Evolutionary conservation across 352 stramenopile species (phyloP), one percentile per base, ranked within the genome.

Genomic region (Aphanomyces astaci): DNA sequence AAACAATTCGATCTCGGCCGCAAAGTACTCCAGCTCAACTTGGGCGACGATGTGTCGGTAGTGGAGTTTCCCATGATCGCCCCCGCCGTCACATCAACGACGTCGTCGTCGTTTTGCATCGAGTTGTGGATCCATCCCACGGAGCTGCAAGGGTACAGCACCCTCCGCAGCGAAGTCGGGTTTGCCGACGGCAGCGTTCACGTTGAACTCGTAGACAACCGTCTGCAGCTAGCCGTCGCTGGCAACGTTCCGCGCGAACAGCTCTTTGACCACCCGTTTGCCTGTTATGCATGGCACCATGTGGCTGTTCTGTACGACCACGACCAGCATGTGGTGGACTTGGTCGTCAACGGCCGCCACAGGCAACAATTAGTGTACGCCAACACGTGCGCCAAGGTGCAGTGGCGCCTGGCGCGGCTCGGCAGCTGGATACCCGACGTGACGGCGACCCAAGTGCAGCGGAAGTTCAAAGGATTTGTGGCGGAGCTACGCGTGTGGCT

Each of bases 111-210:
- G 36, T 65, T 65, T 53, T 53, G n/a, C 3, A 65, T 95, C 15
- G 87, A 95, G 65, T 78, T 91, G 67, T 95, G 87, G 87, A 73
- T 95, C 3, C 86, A 78, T 54, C 81, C 87, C 10, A 79, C 73
- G 2, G 82, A 92, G 32, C 68, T 94, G 9, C 65, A 63, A 0
- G 84, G 81, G 2, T 92, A 80, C 53, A 76, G 83, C 66, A 81
- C 81, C 2, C 76, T 95, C 22, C 75, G 85, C 62, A 88, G 77
- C 19, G 85, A 95, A 49, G 88, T 92, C 59, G 84, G 83, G 3
- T 77, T 92, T 64, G 74, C 84, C 51, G 73, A 64, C 57, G 82
- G 85, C 0, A 90, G 84, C 39, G 73, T 91, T 3, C 90, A 85
- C 28, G 45, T 95, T 17, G 84, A 94, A 63, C 75, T 95, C 36